Conservation (phyloP, 2,329 filamentous ascomycete genomes). For the Claviceps arundinis region DNA sequence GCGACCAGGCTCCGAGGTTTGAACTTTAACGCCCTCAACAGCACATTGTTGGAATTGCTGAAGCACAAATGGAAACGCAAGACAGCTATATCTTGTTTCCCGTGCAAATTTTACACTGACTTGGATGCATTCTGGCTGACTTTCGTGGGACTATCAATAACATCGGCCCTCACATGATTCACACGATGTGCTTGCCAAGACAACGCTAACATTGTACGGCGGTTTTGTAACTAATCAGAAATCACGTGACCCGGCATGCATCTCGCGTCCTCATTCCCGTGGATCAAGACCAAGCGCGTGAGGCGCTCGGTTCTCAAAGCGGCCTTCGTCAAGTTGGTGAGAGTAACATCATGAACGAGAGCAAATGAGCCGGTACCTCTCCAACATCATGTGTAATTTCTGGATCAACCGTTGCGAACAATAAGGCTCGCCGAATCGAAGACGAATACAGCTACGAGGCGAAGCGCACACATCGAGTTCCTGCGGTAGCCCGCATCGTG, state of each 20-base stretch:
- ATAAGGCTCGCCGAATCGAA: background rate
- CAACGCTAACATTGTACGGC: background rate
- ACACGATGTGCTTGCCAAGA: too few species aligned
- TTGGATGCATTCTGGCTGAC: too few species aligned
- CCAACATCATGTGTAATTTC: background rate
- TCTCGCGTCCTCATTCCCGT: slow-evolving; percentile 15
- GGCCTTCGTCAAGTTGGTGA: background rate
- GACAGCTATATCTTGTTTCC: too few species aligned
- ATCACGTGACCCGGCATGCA: slow-evolving; percentile 17
- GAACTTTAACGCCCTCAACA: background rate
- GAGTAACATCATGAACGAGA: background rate
- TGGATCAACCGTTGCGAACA: background rate
- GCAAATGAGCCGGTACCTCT: background rate
- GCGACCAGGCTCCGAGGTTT: background rate
- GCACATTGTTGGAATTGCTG: too few species aligned
- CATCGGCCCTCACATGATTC: too few species aligned
- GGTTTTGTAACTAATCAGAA: background rate
- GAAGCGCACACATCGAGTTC: background rate
- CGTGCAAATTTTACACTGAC: too few species aligned
- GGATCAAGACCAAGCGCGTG: slow-evolving; percentile 4
- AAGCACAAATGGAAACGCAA: too few species aligned
- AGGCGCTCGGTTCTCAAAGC: slow-evolving; percentile 2
- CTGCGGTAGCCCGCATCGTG: background rate
- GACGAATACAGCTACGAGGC: background rate
- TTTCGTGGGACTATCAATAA: too few species aligned